These are phyloP conservation scores for Polytolypa hystricis DNA, from an alignment of 2,329 filamentous ascomycete species.

Conservation along the genomic window DNA sequence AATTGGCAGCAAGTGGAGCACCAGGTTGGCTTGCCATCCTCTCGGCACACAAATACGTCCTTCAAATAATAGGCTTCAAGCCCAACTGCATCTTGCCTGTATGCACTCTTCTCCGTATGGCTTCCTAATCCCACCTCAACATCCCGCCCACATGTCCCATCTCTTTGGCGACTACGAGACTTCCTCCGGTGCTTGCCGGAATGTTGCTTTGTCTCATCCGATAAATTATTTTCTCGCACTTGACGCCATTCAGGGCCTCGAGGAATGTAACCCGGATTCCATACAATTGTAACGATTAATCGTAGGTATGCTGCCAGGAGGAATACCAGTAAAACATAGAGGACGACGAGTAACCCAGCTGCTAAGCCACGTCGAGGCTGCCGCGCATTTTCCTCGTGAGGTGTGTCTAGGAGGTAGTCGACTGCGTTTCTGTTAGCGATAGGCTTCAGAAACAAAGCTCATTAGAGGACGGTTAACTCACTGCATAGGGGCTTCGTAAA, in stretches of 20 bases:
- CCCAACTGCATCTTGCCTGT: constrained; percentile 50
- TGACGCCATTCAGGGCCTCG: constrained; percentile 40
- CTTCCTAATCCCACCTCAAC: constrained; percentile 15
- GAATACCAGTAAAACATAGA: constrained; percentile 59
- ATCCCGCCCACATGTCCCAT: constrained; percentile 16
- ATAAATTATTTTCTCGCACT: constrained; percentile 15
- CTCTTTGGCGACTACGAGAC: constrained; percentile 14
- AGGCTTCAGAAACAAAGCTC: neutral
- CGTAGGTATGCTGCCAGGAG: constrained; percentile 60
- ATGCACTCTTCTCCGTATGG: constrained; percentile 17
- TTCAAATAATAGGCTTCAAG: constrained; percentile 69
- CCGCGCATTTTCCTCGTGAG: constrained; percentile 22
- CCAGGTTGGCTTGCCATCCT: constrained; percentile 74
- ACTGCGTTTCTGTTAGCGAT: constrained; percentile 37
- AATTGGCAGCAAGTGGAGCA: constrained; percentile 75
- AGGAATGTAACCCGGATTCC: constrained; percentile 63
- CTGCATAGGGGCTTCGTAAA: constrained; percentile 57
- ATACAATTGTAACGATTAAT: constrained; percentile 55
- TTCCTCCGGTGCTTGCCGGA: constrained; percentile 7
- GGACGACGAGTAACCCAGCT: constrained; percentile 59
- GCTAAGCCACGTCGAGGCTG: constrained; percentile 44
- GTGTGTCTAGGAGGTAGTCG: constrained; percentile 54
- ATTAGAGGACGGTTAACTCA: constrained; percentile 33
- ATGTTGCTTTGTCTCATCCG: constrained; percentile 1
- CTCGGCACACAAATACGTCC: constrained; percentile 73